These are phyloP conservation scores for Solidago caesia DNA, from an alignment of 129 eudicot species.

Conservation along the genomic window DNA sequence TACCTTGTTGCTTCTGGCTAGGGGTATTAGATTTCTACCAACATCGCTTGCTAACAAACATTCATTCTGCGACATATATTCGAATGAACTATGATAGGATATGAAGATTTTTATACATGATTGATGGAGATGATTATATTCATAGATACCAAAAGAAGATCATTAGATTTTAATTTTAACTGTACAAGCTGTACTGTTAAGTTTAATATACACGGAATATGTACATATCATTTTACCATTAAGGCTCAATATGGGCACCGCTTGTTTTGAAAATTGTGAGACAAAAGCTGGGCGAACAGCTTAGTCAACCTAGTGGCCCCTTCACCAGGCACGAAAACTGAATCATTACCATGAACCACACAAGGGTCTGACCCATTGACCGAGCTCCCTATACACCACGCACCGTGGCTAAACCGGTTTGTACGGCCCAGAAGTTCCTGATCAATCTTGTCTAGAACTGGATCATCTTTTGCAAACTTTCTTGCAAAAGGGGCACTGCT, in stretches of 20 bases:
- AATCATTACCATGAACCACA: neutral
- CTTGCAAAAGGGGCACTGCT: constrained; percentile 10
- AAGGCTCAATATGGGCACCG: neutral
- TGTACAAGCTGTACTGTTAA: neutral
- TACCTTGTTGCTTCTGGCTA: too few relatives aligned
- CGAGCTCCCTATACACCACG: constrained; percentile 11
- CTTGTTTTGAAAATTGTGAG: constrained; percentile 1
- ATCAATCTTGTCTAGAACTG: constrained; percentile 5
- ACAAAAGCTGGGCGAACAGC: neutral
- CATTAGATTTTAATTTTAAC: too few relatives aligned
- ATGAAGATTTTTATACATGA: too few relatives aligned
- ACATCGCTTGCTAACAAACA: too few relatives aligned
- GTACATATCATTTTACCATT: neutral
- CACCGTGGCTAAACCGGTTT: neutral
- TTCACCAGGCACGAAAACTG: neutral
- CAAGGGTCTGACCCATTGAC: neutral
- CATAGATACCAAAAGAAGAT: too few relatives aligned
- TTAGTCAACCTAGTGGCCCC: neutral
- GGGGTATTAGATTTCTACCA: too few relatives aligned
- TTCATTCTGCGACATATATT: too few relatives aligned
- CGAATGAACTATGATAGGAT: too few relatives aligned
- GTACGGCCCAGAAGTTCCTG: constrained; percentile 10
- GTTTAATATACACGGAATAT: neutral
- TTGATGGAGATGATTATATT: too few relatives aligned
- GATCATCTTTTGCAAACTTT: neutral